Evolutionary conservation across 306 rosid genomes (phyloP), one percentile per base, ranked within the genome.

Genomic region (Ochetophila trinervis): DNA sequence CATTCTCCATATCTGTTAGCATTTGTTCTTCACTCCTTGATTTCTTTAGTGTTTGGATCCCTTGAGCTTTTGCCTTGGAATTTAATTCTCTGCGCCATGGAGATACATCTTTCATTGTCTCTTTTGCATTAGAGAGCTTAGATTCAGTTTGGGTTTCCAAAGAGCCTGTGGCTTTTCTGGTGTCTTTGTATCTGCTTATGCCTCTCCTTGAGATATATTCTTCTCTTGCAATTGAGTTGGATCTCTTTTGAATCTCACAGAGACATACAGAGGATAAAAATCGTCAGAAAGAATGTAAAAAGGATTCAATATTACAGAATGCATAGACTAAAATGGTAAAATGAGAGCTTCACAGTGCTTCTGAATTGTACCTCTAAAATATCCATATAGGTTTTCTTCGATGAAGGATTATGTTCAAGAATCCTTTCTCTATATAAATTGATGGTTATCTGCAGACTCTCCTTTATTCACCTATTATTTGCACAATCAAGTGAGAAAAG

Each of bases 191-290:
- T 56, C 67, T 68, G 18, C 72, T 83, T 65, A 80, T 75, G 62
- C 82, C 84, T 69, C 77, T 63, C 74, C 60, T 68, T 37, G 79
- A 83, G 60, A 36, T 73, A 24, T 84, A 95, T 20, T 81, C 69
- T 42, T 86, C 95, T 70, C 76, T 71, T 50, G 87, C 78, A 79
- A 71, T 84, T 60, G 86, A 82, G 70, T 85, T 62, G 54, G 82
- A 63, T 69, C 72, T 68, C 80, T 68, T 62, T 34, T 75, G 56
- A 7, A 49, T 21, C 23, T 45, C 32, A 49, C 21, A 24, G 15
- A 53, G 11, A 60, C 1, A 71, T 2, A 32, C 0, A 60, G 17
- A 8, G 0, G 36, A 19, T 65, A 71, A 66, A 51, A 60, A 6
- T 14, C 36, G 60, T 17, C 54, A 50, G 15, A 50, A 16, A 10